A percentile compares a stretch with the other conserved stretches of the same genome.
Conservation (phyloP, 2,329 filamentous ascomycete genomes). For the Fusarium udum region DNA sequence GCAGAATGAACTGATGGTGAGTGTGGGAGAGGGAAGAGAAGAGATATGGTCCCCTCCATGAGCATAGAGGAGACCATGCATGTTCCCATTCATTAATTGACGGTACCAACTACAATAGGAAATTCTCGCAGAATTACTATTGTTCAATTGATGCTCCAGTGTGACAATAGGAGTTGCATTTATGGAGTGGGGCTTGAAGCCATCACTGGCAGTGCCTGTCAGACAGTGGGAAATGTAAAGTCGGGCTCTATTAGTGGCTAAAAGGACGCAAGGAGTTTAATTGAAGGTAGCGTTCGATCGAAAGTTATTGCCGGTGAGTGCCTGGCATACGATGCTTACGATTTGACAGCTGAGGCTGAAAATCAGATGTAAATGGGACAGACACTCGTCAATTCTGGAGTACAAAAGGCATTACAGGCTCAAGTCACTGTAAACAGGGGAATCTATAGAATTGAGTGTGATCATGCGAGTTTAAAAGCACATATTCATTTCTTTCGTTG, state of each 20-base stretch:
- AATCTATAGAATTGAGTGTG: not conserved
- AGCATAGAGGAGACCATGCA: not conserved
- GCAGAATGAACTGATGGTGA: not conserved
- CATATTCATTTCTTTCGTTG: not conserved
- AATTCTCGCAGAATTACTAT: not conserved
- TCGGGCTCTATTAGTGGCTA: not conserved
- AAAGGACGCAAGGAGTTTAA: no score
- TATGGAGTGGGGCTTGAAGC: not conserved
- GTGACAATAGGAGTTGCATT: conserved; percentile 9
- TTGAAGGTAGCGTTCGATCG: not conserved
- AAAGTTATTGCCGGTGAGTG: not conserved
- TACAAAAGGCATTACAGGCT: not conserved
- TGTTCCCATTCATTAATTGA: not conserved
- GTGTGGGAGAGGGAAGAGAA: not conserved
- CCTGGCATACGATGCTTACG: not conserved
- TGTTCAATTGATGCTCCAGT: conserved; percentile 13
- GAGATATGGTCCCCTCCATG: not conserved
- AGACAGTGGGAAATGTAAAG: not conserved
- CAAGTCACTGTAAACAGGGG: no score
- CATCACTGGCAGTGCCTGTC: not conserved
- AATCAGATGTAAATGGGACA: not conserved
- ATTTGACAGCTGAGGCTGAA: not conserved
- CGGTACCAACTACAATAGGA: not conserved
- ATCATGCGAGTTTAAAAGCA: not conserved
- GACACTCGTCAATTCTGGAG: not conserved